These are phyloP conservation scores for Gossypium sturtianum DNA, from an alignment of 345 rosid genomes.

Conservation along the genomic window DNA sequence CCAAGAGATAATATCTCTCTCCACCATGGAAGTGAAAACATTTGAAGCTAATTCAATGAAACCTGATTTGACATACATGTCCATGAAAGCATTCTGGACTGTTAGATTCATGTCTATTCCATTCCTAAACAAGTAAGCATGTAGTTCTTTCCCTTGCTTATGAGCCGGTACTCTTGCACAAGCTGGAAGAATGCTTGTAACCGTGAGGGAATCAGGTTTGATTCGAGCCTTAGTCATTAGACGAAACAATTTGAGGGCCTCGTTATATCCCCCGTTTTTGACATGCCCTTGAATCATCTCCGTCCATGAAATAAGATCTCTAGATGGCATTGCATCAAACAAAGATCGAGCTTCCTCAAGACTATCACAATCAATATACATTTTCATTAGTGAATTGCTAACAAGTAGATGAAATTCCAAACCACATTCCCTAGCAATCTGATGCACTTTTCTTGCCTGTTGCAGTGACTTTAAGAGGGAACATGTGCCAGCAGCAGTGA, in stretches of 20 bases:
- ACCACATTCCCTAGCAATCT: conserved; percentile 29
- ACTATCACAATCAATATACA: conserved; percentile 39
- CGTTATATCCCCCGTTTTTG: conserved; percentile 41
- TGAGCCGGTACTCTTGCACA: conserved; percentile 44
- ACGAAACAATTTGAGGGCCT: conserved; percentile 42
- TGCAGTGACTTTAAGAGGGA: conserved; percentile 29
- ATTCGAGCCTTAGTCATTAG: conserved; percentile 32
- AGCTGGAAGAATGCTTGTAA: conserved; percentile 40
- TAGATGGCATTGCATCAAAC: conserved; percentile 34
- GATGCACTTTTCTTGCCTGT: conserved; percentile 35
- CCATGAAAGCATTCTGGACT: conserved; percentile 42
- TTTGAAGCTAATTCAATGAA: conserved; percentile 30
- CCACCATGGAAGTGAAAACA: conserved; percentile 29
- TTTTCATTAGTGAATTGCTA: conserved; percentile 41
- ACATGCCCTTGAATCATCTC: conserved; percentile 35
- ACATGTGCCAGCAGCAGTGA: conserved; percentile 39
- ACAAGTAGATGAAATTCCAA: conserved; percentile 41
- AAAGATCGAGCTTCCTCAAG: conserved; percentile 28
- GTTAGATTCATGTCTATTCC: conserved; percentile 24
- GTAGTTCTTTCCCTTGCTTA: conserved; percentile 46
- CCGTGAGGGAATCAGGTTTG: conserved; percentile 32
- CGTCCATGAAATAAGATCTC: conserved; percentile 48
- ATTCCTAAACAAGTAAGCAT: conserved; percentile 42
- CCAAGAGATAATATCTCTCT: conserved; percentile 43
- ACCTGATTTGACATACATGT: conserved; percentile 51